Conservation (phyloP, 129 eudicot genomes). For the carrot (Daucus carota) region DH1_v3.0 NC_030382.2:48071001-48071500, state of each 20-base stretch:
- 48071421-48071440: too few species aligned
- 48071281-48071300: too few species aligned
- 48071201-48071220: slow-evolving; percentile 87
- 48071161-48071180: slow-evolving; percentile 54
- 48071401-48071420: too few species aligned
- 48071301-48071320: too few species aligned
- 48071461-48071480: too few species aligned
- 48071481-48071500: too few species aligned
- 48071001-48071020: slow-evolving; percentile 7
- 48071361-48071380: too few species aligned
- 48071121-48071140: slow-evolving; percentile 68
- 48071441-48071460: too few species aligned
- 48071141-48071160: slow-evolving; percentile 65
- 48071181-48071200: slow-evolving; percentile 83
- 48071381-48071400: too few species aligned
- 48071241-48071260: not conserved
- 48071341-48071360: too few species aligned
- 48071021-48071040: slow-evolving; percentile 8
- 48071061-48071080: slow-evolving; percentile 28
- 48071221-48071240: not conserved
- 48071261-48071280: too few species aligned
- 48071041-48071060: slow-evolving; percentile 6
- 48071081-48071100: slow-evolving; percentile 75
- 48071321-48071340: too few species aligned
- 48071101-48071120: slow-evolving; percentile 61